These are phyloP conservation scores for Leccinum subrobustum DNA, from an alignment of 1,284 basidiomycete genomes.

Conservation along the genomic window DNA sequence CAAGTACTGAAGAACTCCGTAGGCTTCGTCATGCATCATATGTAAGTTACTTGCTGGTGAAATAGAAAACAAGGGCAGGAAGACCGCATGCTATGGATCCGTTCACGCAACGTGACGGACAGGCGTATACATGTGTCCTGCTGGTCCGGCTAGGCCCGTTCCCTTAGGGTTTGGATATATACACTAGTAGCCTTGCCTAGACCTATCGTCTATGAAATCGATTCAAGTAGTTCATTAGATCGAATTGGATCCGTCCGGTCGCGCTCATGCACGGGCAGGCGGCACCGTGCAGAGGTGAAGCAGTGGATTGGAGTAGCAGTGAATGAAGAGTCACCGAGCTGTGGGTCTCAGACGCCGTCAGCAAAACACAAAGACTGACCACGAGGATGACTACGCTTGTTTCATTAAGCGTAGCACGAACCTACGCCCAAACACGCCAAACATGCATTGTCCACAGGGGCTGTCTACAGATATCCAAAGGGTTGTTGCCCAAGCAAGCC, in stretches of 20 bases:
- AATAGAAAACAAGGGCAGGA: neutral
- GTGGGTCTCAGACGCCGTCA: neutral
- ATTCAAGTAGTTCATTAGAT: neutral
- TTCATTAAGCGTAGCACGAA: constrained; percentile 11
- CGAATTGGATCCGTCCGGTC: constrained; percentile 18
- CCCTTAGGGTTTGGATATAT: neutral
- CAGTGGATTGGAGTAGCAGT: neutral
- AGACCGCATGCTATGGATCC: neutral
- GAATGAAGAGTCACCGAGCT: neutral
- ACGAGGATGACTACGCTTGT: constrained; percentile 9
- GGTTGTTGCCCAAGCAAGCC: neutral
- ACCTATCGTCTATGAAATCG: neutral
- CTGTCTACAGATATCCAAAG: neutral
- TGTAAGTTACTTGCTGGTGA: neutral
- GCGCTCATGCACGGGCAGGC: constrained; percentile 7
- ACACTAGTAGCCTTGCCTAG: neutral
- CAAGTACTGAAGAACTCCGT: neutral
- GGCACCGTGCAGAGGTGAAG: neutral
- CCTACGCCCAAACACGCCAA: neutral
- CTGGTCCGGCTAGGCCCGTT: neutral
- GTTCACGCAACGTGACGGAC: neutral
- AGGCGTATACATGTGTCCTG: neutral
- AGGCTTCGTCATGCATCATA: neutral
- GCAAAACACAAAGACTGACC: neutral
- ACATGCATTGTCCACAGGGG: constrained; percentile 14